Conservation (phyloP, 225 moss, liverwort and hornwort genomes). For the Lunularia cruciata region DNA sequence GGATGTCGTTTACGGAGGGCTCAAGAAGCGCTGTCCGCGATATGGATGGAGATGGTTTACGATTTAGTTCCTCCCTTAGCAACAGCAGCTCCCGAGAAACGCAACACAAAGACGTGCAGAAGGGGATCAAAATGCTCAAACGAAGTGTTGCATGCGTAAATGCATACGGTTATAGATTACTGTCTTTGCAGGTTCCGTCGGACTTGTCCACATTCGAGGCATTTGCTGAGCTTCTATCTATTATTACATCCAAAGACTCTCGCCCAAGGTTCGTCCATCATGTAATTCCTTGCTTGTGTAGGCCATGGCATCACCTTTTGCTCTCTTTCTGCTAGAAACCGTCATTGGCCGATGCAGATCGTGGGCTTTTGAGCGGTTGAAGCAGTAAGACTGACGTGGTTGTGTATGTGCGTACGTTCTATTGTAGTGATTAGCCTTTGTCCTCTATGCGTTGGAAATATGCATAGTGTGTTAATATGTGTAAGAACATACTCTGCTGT, state of each 20-base stretch:
- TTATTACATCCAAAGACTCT: conserved; percentile 65
- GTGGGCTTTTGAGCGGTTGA: too few species aligned
- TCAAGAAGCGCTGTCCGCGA: conserved; percentile 62
- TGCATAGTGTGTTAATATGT: too few species aligned
- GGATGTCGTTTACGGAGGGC: conserved; percentile 78
- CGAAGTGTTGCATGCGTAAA: conserved; percentile 78
- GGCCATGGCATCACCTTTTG: not conserved
- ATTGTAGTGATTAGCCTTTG: too few species aligned
- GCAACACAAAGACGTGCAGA: conserved; percentile 73
- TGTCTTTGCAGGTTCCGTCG: conserved; percentile 67
- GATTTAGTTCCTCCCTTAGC: conserved; percentile 46
- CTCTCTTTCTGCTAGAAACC: too few species aligned
- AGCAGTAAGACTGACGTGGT: too few species aligned
- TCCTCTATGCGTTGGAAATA: too few species aligned
- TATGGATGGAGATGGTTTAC: conserved; percentile 49
- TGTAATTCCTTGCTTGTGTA: not conserved
- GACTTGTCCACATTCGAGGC: conserved; percentile 87
- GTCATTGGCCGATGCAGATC: too few species aligned
- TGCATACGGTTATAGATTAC: conserved; percentile 68
- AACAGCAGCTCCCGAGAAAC: conserved; percentile 43
- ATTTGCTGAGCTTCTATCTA: conserved; percentile 81
- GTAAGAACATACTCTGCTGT: too few species aligned
- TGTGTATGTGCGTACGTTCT: too few species aligned
- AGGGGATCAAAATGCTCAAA: conserved; percentile 74
- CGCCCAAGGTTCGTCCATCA: conserved; percentile 61